Percentiles rank a stretch among this genome's conserved stretches.
phyloP scores from a whole-genome alignment of 805 yeast genomes.

The Candida easanensis region DNA sequence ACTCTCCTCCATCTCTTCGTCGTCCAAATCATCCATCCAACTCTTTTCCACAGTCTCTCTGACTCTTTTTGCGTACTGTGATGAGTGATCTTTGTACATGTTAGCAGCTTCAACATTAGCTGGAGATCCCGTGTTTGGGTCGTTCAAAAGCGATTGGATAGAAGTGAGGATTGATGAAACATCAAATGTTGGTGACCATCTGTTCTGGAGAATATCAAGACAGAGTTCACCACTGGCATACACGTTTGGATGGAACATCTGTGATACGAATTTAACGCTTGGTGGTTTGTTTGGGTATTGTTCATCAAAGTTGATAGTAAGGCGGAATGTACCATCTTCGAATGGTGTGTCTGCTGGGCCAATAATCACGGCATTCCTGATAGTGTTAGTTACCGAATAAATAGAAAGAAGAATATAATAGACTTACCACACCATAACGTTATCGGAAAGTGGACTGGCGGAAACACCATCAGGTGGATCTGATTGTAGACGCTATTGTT shows the following conservation, averaged over 20 bases:
- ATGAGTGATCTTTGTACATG: conserved; percentile 89
- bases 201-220: conserved; percentile 89
- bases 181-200: conserved; percentile 99
- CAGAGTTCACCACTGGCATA: conserved; percentile 95
- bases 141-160: conserved; percentile 86
- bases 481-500: conserved; percentile 78
- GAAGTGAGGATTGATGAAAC: conserved; percentile 94
- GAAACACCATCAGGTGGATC: conserved; percentile 98
- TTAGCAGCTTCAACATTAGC: conserved; percentile 98
- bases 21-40: conserved; percentile 81
- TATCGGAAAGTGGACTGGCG: conserved; percentile 95
- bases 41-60: conserved; percentile 92
- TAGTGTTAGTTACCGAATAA: conserved; percentile 4
- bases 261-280: conserved; percentile 80
- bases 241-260: conserved; percentile 98
- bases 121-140: conserved; percentile 94
- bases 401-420: neutral
- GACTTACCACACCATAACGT: conserved; percentile 79
- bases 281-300: conserved; percentile 98
- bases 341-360: conserved; percentile 98
- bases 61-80: conserved; percentile 87
- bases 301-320: conserved; percentile 86
- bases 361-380: conserved; percentile 86
- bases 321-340: conserved; percentile 94
- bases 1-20: conserved; percentile 36